Evolutionary conservation across 305 asterid species (phyloP), one percentile per base, ranked within the genome.

Genomic region (Solanum chacoense): DNA sequence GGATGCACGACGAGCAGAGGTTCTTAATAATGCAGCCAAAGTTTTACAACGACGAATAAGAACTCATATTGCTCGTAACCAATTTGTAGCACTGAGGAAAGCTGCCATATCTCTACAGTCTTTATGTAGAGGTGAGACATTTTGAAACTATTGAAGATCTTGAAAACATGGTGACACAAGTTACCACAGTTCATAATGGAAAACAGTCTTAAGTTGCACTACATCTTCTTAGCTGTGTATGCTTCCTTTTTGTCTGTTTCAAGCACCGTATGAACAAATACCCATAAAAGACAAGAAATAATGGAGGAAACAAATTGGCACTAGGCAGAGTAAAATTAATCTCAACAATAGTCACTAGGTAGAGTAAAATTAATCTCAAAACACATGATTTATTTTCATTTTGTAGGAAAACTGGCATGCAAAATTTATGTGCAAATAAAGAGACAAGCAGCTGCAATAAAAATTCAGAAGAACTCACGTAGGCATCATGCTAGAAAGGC

Each of bases 1-100:
- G 90, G 99, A 98, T 94, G 98, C 99, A 81, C 96, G 97, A 84
- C 93, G 99, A 93, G 92, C 98, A 69, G 98, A 98, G 95, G 98
- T 96, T 92, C 97, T 98, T 81, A 90, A 91, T 87, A 85, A 88
- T 94, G 99, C 99, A 89, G 98, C 99, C 26, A 95, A 93, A 93
- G 88, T 92, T 42, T 94, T 98, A 91, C 99, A 96, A 89, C 92
- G 98, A 90, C 95, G 98, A 45, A 93, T 93, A 91, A 90, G 94
- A 91, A 96, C 98, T 86, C 96, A 98, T 91, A 90, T 88, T 92
- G 95, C 99, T 91, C 98, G 94, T 73, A 95, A 92, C 93, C 93
- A 85, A 80, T 95, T 98, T 90, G 85, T 94, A 32, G 96, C 94
- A 72, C 79, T 93, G 90, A 92, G 93, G 87, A 91, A 92, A 91